phyloP scores from a whole-genome alignment of 2,329 filamentous ascomycete species.

The Grosmannia serpens region DNA sequence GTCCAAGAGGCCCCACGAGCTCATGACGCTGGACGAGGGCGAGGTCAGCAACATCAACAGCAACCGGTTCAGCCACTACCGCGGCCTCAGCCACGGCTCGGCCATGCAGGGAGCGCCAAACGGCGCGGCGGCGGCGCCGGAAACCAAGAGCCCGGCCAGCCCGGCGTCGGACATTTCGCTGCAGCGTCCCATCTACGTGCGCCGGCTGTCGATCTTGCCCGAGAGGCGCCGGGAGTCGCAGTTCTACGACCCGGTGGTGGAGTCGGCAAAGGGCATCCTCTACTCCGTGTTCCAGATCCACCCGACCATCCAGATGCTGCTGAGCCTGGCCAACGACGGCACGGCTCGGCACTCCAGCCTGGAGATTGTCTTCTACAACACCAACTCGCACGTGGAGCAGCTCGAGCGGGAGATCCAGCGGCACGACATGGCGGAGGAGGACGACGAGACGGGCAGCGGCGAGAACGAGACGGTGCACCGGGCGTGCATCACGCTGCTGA shows the following conservation, averaged over 20 bases:
- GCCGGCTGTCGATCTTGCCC: conserved; percentile 50
- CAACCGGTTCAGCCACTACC: conserved; percentile 55
- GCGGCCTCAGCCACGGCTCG: conserved; percentile 56
- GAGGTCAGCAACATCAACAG: conserved; percentile 27
- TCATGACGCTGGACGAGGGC: conserved; percentile 51
- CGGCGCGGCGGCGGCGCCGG: conserved; percentile 13
- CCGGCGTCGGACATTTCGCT: conserved; percentile 42
- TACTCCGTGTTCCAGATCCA: conserved; percentile 59
- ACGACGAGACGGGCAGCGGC: conserved; percentile 35
- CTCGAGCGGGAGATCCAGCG: conserved; percentile 54
- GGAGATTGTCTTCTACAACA: conserved; percentile 57
- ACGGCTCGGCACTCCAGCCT: conserved; percentile 51
- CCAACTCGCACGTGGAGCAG: conserved; percentile 54
- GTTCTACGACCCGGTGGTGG: conserved; percentile 48
- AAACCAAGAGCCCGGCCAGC: conserved; percentile 41
- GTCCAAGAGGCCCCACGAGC: conserved; percentile 46
- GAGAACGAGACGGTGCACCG: conserved; percentile 54
- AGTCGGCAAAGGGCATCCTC: conserved; percentile 54
- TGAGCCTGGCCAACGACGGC: conserved; percentile 48
- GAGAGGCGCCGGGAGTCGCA: conserved; percentile 52
- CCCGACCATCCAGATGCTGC: conserved; percentile 54
- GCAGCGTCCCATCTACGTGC: conserved; percentile 50
- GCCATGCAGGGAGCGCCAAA: conserved; percentile 38
- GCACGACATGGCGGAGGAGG: conserved; percentile 41
- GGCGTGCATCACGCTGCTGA: conserved; percentile 51